These are phyloP conservation scores for Ustilago tritici DNA, from an alignment of 1,284 basidiomycete genomes.

Conservation along the genomic window DNA sequence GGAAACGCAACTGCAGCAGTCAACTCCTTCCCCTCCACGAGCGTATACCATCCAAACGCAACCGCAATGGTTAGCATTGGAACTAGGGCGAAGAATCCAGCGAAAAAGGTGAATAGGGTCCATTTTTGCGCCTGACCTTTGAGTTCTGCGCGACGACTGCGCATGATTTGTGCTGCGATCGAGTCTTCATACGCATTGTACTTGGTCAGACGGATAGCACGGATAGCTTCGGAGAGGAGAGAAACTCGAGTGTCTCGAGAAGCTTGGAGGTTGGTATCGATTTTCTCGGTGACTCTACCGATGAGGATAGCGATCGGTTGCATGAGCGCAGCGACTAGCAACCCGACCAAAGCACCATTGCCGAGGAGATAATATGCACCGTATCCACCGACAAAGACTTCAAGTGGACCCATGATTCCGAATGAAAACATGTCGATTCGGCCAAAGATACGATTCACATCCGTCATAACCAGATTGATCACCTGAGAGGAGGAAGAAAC, in stretches of 20 bases:
- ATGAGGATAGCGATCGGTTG: slow-evolving; percentile 39
- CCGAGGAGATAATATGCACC: slow-evolving; percentile 37
- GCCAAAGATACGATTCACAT: slow-evolving; percentile 29
- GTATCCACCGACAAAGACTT: slow-evolving; percentile 38
- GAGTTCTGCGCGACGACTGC: slow-evolving; percentile 26
- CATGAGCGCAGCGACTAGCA: slow-evolving; percentile 30
- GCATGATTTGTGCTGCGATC: slow-evolving; percentile 34
- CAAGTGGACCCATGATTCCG: slow-evolving; percentile 43
- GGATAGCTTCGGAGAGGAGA: slow-evolving; percentile 46
- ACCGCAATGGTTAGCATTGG: slow-evolving; percentile 45
- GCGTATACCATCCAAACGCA: slow-evolving; percentile 45
- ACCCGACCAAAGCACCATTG: slow-evolving; percentile 39
- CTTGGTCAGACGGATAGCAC: slow-evolving; percentile 55
- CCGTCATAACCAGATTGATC: slow-evolving; percentile 48
- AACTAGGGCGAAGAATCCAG: slow-evolving; percentile 34
- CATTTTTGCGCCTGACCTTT: slow-evolving; percentile 36
- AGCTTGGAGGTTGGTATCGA: slow-evolving; percentile 45
- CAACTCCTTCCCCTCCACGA: slow-evolving; percentile 36
- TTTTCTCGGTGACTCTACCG: slow-evolving; percentile 23
- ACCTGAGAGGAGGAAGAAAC: slow-evolving; percentile 28
- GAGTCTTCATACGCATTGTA: slow-evolving; percentile 54
- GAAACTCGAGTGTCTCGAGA: slow-evolving; percentile 42
- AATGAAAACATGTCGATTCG: slow-evolving; percentile 34
- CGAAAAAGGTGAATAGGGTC: slow-evolving; percentile 35
- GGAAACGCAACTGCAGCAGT: slow-evolving; percentile 48